A percentile compares a stretch with the other conserved stretches of the same genome.
These are phyloP conservation scores for Primulina tabacum DNA, from an alignment of 257 asterid species.

Conservation along the genomic window DNA sequence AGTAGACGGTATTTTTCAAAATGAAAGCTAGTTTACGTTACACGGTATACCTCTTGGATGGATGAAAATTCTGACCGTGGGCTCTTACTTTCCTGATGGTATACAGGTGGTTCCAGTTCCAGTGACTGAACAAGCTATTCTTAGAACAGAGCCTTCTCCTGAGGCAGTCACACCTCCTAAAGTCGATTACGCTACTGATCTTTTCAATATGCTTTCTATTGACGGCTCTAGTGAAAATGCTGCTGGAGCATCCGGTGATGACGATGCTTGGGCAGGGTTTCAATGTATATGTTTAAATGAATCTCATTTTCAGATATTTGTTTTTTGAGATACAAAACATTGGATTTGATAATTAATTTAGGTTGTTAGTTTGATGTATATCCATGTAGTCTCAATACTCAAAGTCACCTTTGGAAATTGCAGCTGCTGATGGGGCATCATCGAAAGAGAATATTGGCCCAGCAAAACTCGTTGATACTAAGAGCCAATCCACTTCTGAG, in stretches of 20 bases:
- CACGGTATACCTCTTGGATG: not conserved
- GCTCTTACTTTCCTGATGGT: conserved; percentile 19
- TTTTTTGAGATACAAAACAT: not conserved
- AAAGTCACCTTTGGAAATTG: conserved; percentile 27
- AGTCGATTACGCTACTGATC: conserved; percentile 92
- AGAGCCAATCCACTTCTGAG: conserved; percentile 53
- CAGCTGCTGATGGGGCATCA: conserved; percentile 78
- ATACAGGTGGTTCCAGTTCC: conserved; percentile 69
- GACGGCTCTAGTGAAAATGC: conserved; percentile 62
- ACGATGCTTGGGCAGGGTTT: conserved; percentile 84
- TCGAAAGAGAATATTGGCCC: conserved; percentile 41
- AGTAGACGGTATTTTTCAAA: not conserved
- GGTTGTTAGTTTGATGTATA: conserved; percentile 5
- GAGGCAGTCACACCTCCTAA: conserved; percentile 53
- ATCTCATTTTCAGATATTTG: not conserved
- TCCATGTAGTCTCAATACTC: conserved; percentile 17
- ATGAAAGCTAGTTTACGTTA: not conserved
- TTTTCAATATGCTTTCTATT: conserved; percentile 79
- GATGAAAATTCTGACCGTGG: conserved; percentile 7
- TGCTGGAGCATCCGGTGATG: conserved; percentile 61
- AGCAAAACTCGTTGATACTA: conserved; percentile 39
- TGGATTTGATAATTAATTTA: not conserved
- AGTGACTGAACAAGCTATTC: conserved; percentile 43
- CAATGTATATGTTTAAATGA: conserved; percentile 60
- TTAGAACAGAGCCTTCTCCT: conserved; percentile 49